These are phyloP conservation scores for Moniliophthora roreri DNA, from an alignment of 1,284 basidiomycete species.

Conservation along the genomic window DNA sequence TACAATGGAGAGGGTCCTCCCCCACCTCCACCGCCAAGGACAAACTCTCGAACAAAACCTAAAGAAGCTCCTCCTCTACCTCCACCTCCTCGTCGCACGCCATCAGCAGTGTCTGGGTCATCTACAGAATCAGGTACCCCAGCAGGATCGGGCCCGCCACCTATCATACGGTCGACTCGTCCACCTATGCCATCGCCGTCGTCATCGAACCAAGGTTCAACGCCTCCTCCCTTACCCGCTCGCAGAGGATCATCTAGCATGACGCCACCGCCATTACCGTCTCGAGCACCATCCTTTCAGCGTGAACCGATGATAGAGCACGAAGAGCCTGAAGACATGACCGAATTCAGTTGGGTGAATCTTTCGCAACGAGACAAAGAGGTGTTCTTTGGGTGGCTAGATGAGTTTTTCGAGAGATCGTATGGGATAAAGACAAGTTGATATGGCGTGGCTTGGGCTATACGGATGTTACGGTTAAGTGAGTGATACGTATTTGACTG, in stretches of 20 bases:
- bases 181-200: constrained; percentile 13
- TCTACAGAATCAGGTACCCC: neutral
- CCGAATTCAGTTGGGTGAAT: constrained; percentile 65
- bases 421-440: constrained; percentile 12
- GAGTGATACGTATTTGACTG: too few species aligned
- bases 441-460: too few species aligned
- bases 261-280: constrained; percentile 21
- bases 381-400: constrained; percentile 72
- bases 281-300: constrained; percentile 18
- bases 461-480: too few species aligned
- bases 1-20: constrained; percentile 41
- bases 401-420: constrained; percentile 69
- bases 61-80: constrained; percentile 20
- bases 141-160: constrained; percentile 28
- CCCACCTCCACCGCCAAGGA: constrained; percentile 45
- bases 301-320: constrained; percentile 1
- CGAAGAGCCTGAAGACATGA: constrained; percentile 1
- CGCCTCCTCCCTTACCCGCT: constrained; percentile 9
- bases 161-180: constrained; percentile 12
- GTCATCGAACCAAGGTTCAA: constrained; percentile 8
- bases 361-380: constrained; percentile 66
- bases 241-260: neutral
- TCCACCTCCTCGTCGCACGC: constrained; percentile 14
- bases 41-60: constrained; percentile 29
- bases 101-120: neutral